These are phyloP conservation scores for Nothophaeocryptopus gaeumannii DNA, from an alignment of 2,329 filamentous ascomycete genomes.

Conservation along the genomic window DNA sequence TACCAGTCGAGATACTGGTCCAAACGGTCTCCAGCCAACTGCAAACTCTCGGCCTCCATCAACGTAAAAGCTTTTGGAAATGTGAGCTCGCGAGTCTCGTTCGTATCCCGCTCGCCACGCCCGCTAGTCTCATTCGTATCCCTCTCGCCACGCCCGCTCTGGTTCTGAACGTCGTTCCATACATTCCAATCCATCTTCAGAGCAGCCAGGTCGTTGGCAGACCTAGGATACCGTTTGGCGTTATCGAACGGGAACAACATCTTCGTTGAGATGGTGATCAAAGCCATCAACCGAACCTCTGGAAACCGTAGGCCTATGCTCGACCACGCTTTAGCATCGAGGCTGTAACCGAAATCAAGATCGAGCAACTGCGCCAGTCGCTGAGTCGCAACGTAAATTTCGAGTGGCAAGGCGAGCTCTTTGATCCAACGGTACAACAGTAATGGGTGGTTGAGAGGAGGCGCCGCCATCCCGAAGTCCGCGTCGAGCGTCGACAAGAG, in stretches of 20 bases:
- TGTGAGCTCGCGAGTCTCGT: slow-evolving; percentile 20
- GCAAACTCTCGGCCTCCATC: slow-evolving; percentile 60
- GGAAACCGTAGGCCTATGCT: slow-evolving; percentile 60
- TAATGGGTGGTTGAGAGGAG: slow-evolving; percentile 67
- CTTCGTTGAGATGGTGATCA: slow-evolving; percentile 74
- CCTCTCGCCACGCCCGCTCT: slow-evolving; percentile 1
- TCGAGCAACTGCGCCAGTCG: slow-evolving; percentile 53
- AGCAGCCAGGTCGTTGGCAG: slow-evolving; percentile 55
- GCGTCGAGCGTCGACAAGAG: slow-evolving; percentile 62
- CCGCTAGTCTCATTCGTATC: not conserved
- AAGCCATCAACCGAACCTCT: slow-evolving; percentile 68
- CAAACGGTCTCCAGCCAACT: slow-evolving; percentile 60
- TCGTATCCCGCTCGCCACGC: slow-evolving; percentile 2
- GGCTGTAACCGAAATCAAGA: slow-evolving; percentile 56
- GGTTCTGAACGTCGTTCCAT: slow-evolving; percentile 57
- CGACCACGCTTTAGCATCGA: slow-evolving; percentile 32
- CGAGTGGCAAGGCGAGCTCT: slow-evolving; percentile 71
- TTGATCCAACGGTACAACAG: slow-evolving; percentile 68
- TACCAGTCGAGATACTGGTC: slow-evolving; percentile 81
- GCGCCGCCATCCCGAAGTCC: slow-evolving; percentile 69
- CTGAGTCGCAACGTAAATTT: slow-evolving; percentile 60
- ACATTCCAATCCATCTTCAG: slow-evolving; percentile 67
- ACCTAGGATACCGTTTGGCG: slow-evolving; percentile 50
- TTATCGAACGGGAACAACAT: slow-evolving; percentile 72
- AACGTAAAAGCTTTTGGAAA: slow-evolving; percentile 52